Conservation (phyloP, 2,329 filamentous ascomycete species). For the Tolypocladium pustulatum region DNA sequence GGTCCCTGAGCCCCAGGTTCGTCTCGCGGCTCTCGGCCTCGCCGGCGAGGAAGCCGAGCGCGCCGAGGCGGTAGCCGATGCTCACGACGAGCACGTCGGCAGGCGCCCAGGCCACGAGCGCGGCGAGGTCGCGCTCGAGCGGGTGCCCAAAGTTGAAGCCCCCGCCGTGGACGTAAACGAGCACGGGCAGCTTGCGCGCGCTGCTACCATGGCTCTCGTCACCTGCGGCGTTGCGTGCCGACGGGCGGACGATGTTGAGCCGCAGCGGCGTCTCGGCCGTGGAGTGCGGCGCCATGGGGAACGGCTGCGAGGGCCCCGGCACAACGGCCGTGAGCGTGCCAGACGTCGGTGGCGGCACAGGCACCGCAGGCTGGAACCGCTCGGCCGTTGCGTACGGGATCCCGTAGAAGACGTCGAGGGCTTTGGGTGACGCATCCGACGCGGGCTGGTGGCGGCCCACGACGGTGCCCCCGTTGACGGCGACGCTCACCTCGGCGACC, state of each 20-base stretch:
- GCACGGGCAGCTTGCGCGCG: slow-evolving; percentile 26
- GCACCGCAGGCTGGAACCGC: slow-evolving; percentile 33
- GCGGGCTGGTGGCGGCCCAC: slow-evolving; percentile 11
- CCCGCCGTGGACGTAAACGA: slow-evolving; percentile 55
- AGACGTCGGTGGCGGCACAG: slow-evolving; percentile 12
- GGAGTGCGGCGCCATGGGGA: slow-evolving; percentile 12
- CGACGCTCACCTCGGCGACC: slow-evolving; percentile 3
- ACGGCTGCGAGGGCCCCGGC: slow-evolving; percentile 20
- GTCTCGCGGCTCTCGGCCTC: slow-evolving; percentile 43
- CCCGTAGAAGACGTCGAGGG: slow-evolving; percentile 36
- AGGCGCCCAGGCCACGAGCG: slow-evolving; percentile 46
- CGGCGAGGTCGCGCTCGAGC: slow-evolving; percentile 46
- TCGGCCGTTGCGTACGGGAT: slow-evolving; percentile 38
- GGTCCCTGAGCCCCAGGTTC: slow-evolving; percentile 56
- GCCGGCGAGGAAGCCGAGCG: slow-evolving; percentile 57
- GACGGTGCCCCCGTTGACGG: slow-evolving; percentile 12
- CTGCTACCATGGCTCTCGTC: too few relatives aligned
- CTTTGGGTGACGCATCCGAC: slow-evolving; percentile 21
- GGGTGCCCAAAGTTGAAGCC: slow-evolving; percentile 47
- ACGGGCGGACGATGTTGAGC: slow-evolving; percentile 23
- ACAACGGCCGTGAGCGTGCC: slow-evolving; percentile 19
- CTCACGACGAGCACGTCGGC: slow-evolving; percentile 44
- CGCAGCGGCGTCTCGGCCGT: slow-evolving; percentile 42
- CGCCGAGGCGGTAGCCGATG: slow-evolving; percentile 54
- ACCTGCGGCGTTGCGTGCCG: too few relatives aligned